Evolutionary conservation across 2,329 filamentous ascomycete species (phyloP), one percentile per base, ranked within the genome.

Genomic region (Teratosphaeria gauchensis): DNA sequence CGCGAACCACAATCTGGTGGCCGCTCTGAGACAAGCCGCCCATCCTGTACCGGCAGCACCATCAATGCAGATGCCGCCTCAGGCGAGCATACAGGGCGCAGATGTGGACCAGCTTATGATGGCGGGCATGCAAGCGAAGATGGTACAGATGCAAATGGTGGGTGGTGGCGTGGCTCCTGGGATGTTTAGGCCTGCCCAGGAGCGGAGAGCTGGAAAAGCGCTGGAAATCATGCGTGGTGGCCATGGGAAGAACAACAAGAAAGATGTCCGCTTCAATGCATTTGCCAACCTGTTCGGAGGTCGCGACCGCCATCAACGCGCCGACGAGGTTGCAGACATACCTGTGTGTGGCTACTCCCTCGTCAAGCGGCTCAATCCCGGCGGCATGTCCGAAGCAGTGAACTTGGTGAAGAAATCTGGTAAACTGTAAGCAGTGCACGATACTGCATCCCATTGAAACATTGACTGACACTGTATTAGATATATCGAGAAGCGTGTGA

Each of bases 401-500:
- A 60, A 52, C 52, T 53, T 64, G 24, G 59, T 66, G 46, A 57
- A 61, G 46, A 19, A 58, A 11, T 24, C 24, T 21, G 52, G 57
- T 53, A 59, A 60, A 32, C 55, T 59, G 11, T 63, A 52, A 28
- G 24, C 24, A 28, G 4, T 4, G 24, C 24, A 28, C 24, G 24
- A 28, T 28, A 28, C 24, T 28, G 24, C 11, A 4, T 42, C 11
- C 12, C 35, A 14, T 4, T 16, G 12, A 42, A n/a, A 42, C 35
- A 42, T n/a, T 42, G 12, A 42, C 35, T 42, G 35, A 42, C 35
- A 12, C 4, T 42, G 12, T 16, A 42, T 16, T 11, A 5, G 4
- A 5, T 63, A 53, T 53, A 51, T 63, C 38, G 53, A 62, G 53
- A 64, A 64, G 56, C 55, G 58, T 7, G 54, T 62, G 12, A 33